Evolutionary conservation across 2,329 filamentous ascomycete genomes (phyloP), one percentile per base, ranked within the genome.

Genomic region (Davidsoniella neocaledoniae): DNA sequence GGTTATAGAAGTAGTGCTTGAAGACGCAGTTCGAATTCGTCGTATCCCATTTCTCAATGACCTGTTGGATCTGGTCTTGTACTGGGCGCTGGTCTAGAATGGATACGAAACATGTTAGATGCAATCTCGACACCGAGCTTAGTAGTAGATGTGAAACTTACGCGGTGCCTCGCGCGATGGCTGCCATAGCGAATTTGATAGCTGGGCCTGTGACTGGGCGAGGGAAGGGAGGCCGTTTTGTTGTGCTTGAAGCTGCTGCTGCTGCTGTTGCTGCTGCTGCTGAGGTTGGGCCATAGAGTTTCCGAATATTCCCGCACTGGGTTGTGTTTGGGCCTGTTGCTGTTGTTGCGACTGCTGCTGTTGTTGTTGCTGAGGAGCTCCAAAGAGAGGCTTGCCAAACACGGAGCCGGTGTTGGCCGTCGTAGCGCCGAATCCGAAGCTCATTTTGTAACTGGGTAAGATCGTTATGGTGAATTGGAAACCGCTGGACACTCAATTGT

Each of bases 1-100:
- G 79, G 66, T 91, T 91, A 71, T 91, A 93, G 63, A 91, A 86
- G 68, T 90, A 90, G 60, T 83, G 71, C 63, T 86, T 83, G 67
- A 91, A 86, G 25, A 75, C 76, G 58, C 83, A 87, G 60, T 77
- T 77, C 19, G 77, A 72, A 61, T 72, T 74, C 23, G 71, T 64
- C 1, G 83, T 79, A 54, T 83, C 72, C 85, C 85, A 91, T 66
- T 88, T 87, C 53, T 77, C 70, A 48, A 77, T 68, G 39, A 91
- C 72, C 23, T 78, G 69, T 54, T 73, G 69, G 62, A 88, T 83
- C 62, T 90, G 84, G 51, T 87, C 80, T 17, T 77, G 71, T 42
- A 88, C 74, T 44, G 79, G 76, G 62, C 86, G 86, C 60, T 87
- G 81, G 57, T 68, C 66, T 68, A 46, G 4, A 39, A 2, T 4